Evolutionary conservation across 2,329 filamentous ascomycete genomes (phyloP).

Genomic region (Madurella fahalii): DNA sequence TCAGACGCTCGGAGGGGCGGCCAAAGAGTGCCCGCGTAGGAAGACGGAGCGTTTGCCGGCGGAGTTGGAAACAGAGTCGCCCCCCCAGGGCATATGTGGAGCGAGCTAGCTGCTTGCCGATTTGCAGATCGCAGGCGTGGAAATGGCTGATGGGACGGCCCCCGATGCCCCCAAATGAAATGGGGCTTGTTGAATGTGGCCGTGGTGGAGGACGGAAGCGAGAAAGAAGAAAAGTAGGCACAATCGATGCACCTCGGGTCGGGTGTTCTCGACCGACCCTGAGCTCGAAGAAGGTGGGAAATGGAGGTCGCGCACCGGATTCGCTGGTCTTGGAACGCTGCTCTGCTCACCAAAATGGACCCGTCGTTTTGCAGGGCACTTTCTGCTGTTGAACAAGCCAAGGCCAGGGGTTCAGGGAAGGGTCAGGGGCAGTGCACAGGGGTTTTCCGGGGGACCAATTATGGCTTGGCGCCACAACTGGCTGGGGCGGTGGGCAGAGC

Average conservation of each 20-base stretch:
- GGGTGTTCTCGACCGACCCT: not conserved
- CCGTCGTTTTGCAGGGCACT: not conserved
- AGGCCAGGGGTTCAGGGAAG: slow-evolving; percentile 14
- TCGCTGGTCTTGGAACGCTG: not conserved
- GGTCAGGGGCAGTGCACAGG: slow-evolving; percentile 15
- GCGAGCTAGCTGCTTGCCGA: not conserved
- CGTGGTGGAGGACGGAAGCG: not conserved
- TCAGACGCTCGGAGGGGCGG: not conserved
- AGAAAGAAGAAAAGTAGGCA: not conserved
- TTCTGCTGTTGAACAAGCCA: slow-evolving; percentile 9
- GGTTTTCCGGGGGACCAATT: slow-evolving; percentile 9
- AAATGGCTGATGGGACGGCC: not conserved
- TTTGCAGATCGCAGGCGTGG: not conserved
- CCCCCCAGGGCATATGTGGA: not conserved
- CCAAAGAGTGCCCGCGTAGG: not conserved
- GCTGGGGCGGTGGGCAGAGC: too few species aligned
- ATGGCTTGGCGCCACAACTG: not conserved
- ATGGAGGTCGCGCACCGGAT: not conserved
- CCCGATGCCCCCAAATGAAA: not conserved
- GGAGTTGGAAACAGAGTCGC: not conserved
- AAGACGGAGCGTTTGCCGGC: not conserved
- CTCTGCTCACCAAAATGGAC: slow-evolving; percentile 6
- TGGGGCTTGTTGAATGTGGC: not conserved
- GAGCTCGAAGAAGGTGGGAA: not conserved
- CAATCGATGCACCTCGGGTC: not conserved